Base-by-base conservation (phyloP, 208 protist species). In the Wallacemonas sp. region DNA sequence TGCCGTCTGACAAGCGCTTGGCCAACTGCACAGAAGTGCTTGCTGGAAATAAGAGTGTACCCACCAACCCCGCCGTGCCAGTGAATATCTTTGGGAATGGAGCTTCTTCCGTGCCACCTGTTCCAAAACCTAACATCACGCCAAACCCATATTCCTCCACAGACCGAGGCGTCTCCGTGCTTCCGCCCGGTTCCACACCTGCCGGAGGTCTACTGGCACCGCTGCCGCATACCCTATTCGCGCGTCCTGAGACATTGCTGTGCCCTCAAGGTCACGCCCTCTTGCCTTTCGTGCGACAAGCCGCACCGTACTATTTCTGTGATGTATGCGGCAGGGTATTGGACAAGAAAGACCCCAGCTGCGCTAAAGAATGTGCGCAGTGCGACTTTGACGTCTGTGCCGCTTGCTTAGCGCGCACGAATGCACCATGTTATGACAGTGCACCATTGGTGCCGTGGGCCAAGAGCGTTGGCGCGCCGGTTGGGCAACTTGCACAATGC, bases 301-400 rank as follows among this genome's bases (percentile, higher is more conserved):
- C 11, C 17, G 5, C 4, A 11, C 6, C 17, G 42, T 19, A 11
- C 17, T 46, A 46, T 19, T 5, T 46, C 42, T 46, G 42, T 19
- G 42, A 46, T 46, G 42, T 46, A 5, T 46, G 42, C 17, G 42
- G 42, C 42, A n/a, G n/a, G n/a, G n/a, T n/a, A n/a, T n/a, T n/a
- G n/a, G n/a, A n/a, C n/a, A n/a, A n/a, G n/a, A n/a, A n/a, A n/a
- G n/a, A n/a, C n/a, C n/a, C n/a, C n/a, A n/a, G n/a, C n/a, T n/a
- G n/a, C n/a, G n/a, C n/a, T n/a, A n/a, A n/a, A n/a, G n/a, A n/a
- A n/a, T 46, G 42, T 19, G 42, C 42, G 42, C 4, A 11, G 3
- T 46, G 42, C 42, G 42, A 46, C 42, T 46, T 46, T 19, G 42
- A 46, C 42, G 42, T 46, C 3, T 46, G 42, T 19, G 11, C 17